Evolutionary conservation across 129 eudicot species (phyloP).

Genomic region (Erigeron canadensis): DNA sequence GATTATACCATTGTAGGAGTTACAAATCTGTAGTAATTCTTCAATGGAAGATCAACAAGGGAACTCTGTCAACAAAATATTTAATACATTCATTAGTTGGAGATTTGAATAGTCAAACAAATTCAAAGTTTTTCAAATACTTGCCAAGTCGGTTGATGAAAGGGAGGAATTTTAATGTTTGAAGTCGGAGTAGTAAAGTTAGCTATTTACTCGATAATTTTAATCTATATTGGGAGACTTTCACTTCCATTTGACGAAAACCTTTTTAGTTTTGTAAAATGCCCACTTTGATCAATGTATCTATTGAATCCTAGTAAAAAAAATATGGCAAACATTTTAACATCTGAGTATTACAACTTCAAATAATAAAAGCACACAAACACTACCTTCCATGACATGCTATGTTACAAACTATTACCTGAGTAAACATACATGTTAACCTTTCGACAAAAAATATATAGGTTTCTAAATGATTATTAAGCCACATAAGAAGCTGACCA

Average conservation of each 20-base stretch:
- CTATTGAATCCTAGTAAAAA: too few relatives aligned
- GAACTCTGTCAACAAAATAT: slow-evolving; percentile 71
- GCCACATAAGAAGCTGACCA: slow-evolving; percentile 53
- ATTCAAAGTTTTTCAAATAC: neutral
- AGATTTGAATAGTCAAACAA: neutral
- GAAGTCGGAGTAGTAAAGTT: neutral
- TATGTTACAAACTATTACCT: too few relatives aligned
- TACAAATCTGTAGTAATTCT: slow-evolving; percentile 95
- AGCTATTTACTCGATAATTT: too few relatives aligned
- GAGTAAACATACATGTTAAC: neutral
- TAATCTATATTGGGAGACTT: too few relatives aligned
- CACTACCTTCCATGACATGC: too few relatives aligned
- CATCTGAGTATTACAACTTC: too few relatives aligned
- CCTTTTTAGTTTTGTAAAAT: too few relatives aligned
- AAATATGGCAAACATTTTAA: too few relatives aligned
- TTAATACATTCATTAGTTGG: slow-evolving; percentile 12
- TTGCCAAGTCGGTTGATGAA: slow-evolving; percentile 9
- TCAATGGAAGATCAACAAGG: slow-evolving; percentile 91
- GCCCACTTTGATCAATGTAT: too few relatives aligned
- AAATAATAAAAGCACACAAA: too few relatives aligned
- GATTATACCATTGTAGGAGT: slow-evolving; percentile 72
- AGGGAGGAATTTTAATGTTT: neutral
- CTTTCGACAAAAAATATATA: neutral
- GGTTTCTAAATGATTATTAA: neutral
- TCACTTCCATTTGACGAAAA: too few relatives aligned